Percentiles rank a stretch among this genome's conserved stretches.
Evolutionary conservation across 495 filamentous ascomycete species (phyloP).

Genomic region (Daldinia bambusicola): DNA sequence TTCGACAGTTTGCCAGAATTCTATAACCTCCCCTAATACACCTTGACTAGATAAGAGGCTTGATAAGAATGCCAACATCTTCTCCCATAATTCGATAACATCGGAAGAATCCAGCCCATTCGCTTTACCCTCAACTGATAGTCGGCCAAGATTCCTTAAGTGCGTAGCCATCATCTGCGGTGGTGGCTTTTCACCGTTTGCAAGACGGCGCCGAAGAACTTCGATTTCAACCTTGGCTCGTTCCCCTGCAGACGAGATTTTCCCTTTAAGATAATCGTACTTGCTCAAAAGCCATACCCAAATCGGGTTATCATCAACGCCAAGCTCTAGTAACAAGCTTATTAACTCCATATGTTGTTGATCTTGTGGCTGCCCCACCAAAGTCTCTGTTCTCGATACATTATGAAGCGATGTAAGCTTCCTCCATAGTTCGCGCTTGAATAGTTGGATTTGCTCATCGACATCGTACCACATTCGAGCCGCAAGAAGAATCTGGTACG

Average conservation of each 20-base stretch:
- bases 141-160: conserved; percentile 74
- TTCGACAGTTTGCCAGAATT: conserved; percentile 93
- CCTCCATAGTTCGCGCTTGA: conserved; percentile 90
- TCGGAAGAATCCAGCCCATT: conserved; percentile 75
- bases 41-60: conserved; percentile 78
- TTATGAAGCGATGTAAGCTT: conserved; percentile 70
- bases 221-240: conserved; percentile 90
- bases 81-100: conserved; percentile 90
- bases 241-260: conserved; percentile 80
- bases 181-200: conserved; percentile 74
- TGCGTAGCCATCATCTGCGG: conserved; percentile 74
- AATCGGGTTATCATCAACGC: conserved; percentile 94
- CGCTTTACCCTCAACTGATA: conserved; percentile 63
- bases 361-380: conserved; percentile 67
- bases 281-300: conserved; percentile 93
- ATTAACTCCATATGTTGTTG: conserved; percentile 93
- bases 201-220: conserved; percentile 82
- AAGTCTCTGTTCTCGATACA: conserved; percentile 54
- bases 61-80: conserved; percentile 75
- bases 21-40: conserved; percentile 85
- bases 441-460: conserved; percentile 79
- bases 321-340: conserved; percentile 84
- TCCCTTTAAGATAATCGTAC: conserved; percentile 86
- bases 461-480: conserved; percentile 96
- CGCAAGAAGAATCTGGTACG: conserved; percentile 85